These are phyloP conservation scores for Saprolegnia parasitica DNA, from an alignment of 352 stramenopile species.

Conservation along the genomic window DNA sequence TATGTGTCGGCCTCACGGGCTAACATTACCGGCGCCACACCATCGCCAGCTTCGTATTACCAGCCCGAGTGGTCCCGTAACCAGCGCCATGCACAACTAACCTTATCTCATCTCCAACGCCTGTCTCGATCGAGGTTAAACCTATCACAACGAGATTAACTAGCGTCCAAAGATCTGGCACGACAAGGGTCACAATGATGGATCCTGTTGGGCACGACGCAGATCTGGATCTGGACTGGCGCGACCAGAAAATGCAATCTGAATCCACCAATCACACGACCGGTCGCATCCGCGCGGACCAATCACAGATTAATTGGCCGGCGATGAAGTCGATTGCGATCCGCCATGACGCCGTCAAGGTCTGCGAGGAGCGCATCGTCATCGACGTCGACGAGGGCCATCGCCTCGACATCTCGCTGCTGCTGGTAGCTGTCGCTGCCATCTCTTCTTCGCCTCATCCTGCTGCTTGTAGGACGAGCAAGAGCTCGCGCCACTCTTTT, in stretches of 20 bases:
- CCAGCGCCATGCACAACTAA: too few relatives aligned
- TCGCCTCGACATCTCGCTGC: slow-evolving; percentile 52
- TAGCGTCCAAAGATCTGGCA: too few relatives aligned
- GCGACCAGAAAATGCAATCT: too few relatives aligned
- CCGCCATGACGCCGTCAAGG: slow-evolving; percentile 48
- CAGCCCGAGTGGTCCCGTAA: too few relatives aligned
- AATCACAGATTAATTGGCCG: neutral
- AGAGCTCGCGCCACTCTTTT: slow-evolving; percentile 90
- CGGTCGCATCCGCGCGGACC: neutral
- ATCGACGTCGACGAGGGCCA: slow-evolving; percentile 46
- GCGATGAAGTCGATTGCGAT: slow-evolving; percentile 36
- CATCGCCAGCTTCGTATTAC: too few relatives aligned
- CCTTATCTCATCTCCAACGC: too few relatives aligned
- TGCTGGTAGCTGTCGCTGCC: slow-evolving; percentile 55
- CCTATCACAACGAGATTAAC: too few relatives aligned
- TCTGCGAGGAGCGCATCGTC: slow-evolving; percentile 50
- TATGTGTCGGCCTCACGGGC: slow-evolving; percentile 34
- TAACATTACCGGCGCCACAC: slow-evolving; percentile 40
- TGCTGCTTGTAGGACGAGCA: slow-evolving; percentile 53
- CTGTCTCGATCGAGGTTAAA: too few relatives aligned
- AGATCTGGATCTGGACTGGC: too few relatives aligned
- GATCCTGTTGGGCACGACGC: too few relatives aligned
- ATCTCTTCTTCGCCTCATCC: neutral
- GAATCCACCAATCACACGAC: neutral
- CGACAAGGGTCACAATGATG: too few relatives aligned